Evolutionary conservation across 2,329 filamentous ascomycete species (phyloP).

Genomic region (Teratosphaeria viscida): DNA sequence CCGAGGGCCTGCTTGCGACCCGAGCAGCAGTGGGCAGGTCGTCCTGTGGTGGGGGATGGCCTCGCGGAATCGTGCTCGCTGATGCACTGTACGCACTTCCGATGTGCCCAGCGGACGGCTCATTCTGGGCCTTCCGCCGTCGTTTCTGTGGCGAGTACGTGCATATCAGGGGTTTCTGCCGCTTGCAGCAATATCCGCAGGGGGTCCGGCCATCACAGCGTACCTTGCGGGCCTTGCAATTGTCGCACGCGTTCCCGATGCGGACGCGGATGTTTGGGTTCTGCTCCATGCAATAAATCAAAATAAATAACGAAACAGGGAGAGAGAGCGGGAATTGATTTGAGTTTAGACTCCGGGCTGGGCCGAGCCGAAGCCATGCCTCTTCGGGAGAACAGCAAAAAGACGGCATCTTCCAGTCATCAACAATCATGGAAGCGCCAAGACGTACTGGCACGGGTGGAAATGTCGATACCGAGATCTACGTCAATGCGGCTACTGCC

Average conservation of each 20-base stretch:
- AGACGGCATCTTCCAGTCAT: neutral
- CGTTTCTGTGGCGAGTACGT: slow-evolving; percentile 19
- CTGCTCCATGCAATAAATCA: neutral
- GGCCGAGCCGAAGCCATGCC: neutral
- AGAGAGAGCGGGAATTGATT: neutral
- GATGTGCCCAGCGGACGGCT: neutral
- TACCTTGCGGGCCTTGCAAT: slow-evolving; percentile 39
- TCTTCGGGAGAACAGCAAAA: neutral
- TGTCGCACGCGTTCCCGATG: slow-evolving; percentile 28
- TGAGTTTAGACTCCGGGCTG: neutral
- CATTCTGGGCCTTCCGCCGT: neutral
- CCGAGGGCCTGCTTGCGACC: neutral
- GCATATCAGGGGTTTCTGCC: slow-evolving; percentile 32
- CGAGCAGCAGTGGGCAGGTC: neutral
- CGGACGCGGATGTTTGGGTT: neutral
- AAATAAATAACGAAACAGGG: neutral
- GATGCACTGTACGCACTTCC: neutral
- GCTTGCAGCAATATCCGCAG: slow-evolving; percentile 39
- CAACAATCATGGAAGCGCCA: neutral
- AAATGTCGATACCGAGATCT: neutral
- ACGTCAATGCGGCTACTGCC: neutral
- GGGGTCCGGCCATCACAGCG: slow-evolving; percentile 44
- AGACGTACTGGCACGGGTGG: neutral
- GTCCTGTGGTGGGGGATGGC: neutral
- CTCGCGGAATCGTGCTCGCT: neutral